Conservation (phyloP, 371 early-diverging fungal species). For the Basidiobolus heterosporus region DNA sequence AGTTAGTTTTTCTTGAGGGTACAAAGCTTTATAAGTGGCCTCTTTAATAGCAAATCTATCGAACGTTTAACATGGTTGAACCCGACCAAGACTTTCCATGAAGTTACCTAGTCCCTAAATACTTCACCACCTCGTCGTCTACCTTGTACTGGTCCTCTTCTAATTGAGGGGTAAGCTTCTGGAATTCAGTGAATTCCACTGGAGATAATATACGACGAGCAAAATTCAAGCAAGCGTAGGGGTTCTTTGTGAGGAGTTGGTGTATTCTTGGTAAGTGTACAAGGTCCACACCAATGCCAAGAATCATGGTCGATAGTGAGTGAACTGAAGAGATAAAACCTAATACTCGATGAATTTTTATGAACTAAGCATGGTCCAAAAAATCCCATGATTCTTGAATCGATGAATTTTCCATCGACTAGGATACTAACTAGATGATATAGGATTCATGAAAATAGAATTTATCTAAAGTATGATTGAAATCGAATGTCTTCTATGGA, state of each 20-base stretch:
- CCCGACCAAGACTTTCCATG: background rate
- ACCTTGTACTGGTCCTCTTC: background rate
- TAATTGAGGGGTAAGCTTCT: background rate
- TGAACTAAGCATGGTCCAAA: too few relatives aligned
- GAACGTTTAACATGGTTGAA: background rate
- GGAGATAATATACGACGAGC: conserved; percentile 23
- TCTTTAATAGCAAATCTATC: conserved; percentile 51
- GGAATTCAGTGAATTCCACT: conserved; percentile 17
- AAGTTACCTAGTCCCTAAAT: background rate
- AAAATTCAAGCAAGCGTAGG: conserved; percentile 10
- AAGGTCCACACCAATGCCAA: conserved; percentile 34
- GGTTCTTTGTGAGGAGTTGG: conserved; percentile 13
- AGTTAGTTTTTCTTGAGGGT: conserved; percentile 29
- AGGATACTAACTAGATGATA: too few relatives aligned
- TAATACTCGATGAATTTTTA: too few relatives aligned
- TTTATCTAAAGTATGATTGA: too few relatives aligned
- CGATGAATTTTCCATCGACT: too few relatives aligned
- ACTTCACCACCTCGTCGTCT: background rate
- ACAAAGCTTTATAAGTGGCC: conserved; percentile 45
- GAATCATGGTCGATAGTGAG: conserved; percentile 16
- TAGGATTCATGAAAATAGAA: too few relatives aligned
- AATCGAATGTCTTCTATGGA: too few relatives aligned
- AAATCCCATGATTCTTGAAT: too few relatives aligned
- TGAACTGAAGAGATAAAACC: too few relatives aligned
- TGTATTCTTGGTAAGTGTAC: conserved; percentile 23